Evolutionary conservation across 1,284 basidiomycete species (phyloP).

Genomic region (Apiotrichum gracile): DNA sequence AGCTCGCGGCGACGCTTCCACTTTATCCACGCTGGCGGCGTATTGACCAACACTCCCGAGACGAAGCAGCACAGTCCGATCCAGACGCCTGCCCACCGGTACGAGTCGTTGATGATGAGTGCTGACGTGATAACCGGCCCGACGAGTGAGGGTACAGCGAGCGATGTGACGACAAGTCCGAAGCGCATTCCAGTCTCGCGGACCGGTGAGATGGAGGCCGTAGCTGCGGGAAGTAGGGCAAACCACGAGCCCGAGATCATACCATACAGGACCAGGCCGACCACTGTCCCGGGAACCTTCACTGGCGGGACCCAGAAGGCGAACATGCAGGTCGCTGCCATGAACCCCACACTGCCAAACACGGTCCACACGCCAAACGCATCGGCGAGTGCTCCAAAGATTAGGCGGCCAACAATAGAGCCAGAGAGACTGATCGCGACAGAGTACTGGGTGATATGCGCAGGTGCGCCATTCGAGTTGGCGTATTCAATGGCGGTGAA

Average conservation of each 20-base stretch:
- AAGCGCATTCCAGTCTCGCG: slow-evolving; percentile 42
- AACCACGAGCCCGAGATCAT: slow-evolving; percentile 36
- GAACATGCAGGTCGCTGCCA: slow-evolving; percentile 25
- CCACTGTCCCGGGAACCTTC: slow-evolving; percentile 22
- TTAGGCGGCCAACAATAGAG: slow-evolving; percentile 34
- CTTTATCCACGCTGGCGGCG: background rate
- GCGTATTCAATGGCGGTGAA: slow-evolving; percentile 30
- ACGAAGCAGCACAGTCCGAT: background rate
- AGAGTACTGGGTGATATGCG: slow-evolving; percentile 27
- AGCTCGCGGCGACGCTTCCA: too few relatives aligned
- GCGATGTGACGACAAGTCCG: slow-evolving; percentile 37
- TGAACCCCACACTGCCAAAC: slow-evolving; percentile 23
- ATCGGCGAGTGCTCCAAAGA: slow-evolving; percentile 34
- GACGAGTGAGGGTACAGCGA: slow-evolving; percentile 28
- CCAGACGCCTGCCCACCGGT: background rate
- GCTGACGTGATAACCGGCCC: slow-evolving; percentile 36
- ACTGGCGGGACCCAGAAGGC: slow-evolving; percentile 35
- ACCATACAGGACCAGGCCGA: slow-evolving; percentile 38
- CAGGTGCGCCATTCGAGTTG: slow-evolving; percentile 21
- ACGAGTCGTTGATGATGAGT: slow-evolving; percentile 11
- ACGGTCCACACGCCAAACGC: slow-evolving; percentile 35
- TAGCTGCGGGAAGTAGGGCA: slow-evolving; percentile 35
- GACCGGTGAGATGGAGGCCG: slow-evolving; percentile 36
- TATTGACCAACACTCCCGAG: background rate
- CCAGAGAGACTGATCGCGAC: slow-evolving; percentile 37